phyloP scores from a whole-genome alignment of 2,329 filamentous ascomycete genomes.

The Colletotrichum abscissum region DNA sequence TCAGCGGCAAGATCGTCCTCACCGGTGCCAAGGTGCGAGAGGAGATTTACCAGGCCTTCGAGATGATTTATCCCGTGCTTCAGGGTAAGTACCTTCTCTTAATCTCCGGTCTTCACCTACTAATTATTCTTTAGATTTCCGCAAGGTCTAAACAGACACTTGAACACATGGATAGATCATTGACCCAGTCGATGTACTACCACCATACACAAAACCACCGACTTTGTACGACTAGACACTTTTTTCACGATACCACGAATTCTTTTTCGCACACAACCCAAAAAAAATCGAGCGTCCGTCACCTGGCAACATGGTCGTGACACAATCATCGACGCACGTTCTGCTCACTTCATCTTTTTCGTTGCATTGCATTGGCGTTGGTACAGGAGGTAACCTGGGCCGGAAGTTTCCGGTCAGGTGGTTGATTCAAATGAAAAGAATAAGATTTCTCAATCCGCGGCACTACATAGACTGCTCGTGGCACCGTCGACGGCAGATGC shows the following conservation, averaged over 20 bases:
- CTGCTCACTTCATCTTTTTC: slow-evolving; percentile 47
- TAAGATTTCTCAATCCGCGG: slow-evolving; percentile 51
- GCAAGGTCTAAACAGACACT: slow-evolving; percentile 59
- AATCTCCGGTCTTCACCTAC: background rate
- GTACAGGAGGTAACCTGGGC: slow-evolving; percentile 42
- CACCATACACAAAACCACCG: slow-evolving; percentile 25
- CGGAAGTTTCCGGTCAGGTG: slow-evolving; percentile 41
- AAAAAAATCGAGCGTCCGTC: slow-evolving; percentile 24
- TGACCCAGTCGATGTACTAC: slow-evolving; percentile 34
- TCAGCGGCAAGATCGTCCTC: slow-evolving; percentile 97
- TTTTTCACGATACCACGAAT: slow-evolving; percentile 60
- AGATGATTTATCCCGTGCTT: slow-evolving; percentile 96
- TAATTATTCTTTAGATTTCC: slow-evolving; percentile 58
- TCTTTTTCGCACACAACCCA: slow-evolving; percentile 39
- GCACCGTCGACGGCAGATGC: slow-evolving; percentile 35
- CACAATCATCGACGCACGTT: slow-evolving; percentile 7
- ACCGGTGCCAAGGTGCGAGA: slow-evolving; percentile 98
- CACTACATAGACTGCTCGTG: slow-evolving; percentile 54
- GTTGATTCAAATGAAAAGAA: slow-evolving; percentile 47
- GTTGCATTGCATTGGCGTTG: slow-evolving; percentile 71
- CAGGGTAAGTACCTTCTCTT: slow-evolving; percentile 70
- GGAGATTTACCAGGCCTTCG: slow-evolving; percentile 97
- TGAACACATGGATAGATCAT: slow-evolving; percentile 15
- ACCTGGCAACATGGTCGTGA: slow-evolving; percentile 14
- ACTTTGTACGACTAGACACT: slow-evolving; percentile 54